A percentile compares a stretch with the other conserved stretches of the same genome.
Conservation (phyloP, 208 protist genomes). For the Crithidia expoeki region DNA sequence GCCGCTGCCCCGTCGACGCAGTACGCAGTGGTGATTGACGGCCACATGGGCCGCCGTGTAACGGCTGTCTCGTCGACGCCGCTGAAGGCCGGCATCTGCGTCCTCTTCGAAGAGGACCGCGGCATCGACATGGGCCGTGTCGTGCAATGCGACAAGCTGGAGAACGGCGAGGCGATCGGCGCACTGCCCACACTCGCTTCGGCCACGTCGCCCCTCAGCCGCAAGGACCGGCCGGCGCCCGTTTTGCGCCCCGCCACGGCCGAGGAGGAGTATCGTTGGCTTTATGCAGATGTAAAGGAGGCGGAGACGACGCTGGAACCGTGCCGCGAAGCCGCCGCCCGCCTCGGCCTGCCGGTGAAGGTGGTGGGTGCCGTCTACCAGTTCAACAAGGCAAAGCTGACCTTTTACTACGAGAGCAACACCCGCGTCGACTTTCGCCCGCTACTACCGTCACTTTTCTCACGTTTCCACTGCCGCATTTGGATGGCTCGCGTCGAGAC, state of each 20-base stretch:
- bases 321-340: slow-evolving; percentile 55
- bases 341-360: slow-evolving; percentile 57
- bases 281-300: slow-evolving; percentile 49
- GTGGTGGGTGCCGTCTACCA: slow-evolving; percentile 84
- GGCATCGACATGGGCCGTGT: slow-evolving; percentile 81
- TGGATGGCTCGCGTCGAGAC: slow-evolving; percentile 66
- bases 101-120: slow-evolving; percentile 82
- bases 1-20: not conserved
- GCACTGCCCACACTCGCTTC: slow-evolving; percentile 22
- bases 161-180: slow-evolving; percentile 11
- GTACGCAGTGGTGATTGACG: slow-evolving; percentile 52
- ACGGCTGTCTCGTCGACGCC: slow-evolving; percentile 31
- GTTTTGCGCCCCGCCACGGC: slow-evolving; percentile 58
- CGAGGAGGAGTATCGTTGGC: slow-evolving; percentile 71
- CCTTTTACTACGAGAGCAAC: slow-evolving; percentile 81
- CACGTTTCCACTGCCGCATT: slow-evolving; percentile 83
- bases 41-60: slow-evolving; percentile 44
- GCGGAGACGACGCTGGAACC: slow-evolving; percentile 53
- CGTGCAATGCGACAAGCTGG: slow-evolving; percentile 37
- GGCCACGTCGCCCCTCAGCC: slow-evolving; percentile 27
- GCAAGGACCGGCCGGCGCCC: slow-evolving; percentile 35
- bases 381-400: slow-evolving; percentile 88
- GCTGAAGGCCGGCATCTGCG: slow-evolving; percentile 50
- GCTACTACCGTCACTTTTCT: slow-evolving; percentile 76
- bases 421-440: slow-evolving; percentile 80